A percentile compares a stretch with the other conserved stretches of the same genome.
These are phyloP conservation scores for Candida qinlingensis DNA, from an alignment of 805 yeast species.

Conservation along the genomic window DNA sequence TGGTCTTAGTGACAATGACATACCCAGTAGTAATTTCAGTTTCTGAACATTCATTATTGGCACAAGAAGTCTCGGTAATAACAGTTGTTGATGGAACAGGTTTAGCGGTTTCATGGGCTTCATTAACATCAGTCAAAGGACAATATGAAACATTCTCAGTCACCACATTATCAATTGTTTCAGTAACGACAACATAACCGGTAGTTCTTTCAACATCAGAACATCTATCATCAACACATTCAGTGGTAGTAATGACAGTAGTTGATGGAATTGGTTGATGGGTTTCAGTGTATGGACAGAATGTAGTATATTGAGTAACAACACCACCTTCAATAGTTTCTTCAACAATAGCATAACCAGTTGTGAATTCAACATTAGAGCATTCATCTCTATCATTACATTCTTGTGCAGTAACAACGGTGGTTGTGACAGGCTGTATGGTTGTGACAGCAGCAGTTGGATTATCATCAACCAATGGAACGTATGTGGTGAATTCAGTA, in stretches of 20 bases:
- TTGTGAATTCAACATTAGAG: conserved; percentile 6
- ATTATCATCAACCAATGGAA: too few relatives aligned
- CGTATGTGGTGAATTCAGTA: too few relatives aligned
- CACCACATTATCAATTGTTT: neutral
- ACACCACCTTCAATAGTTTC: neutral
- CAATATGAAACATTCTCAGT: neutral
- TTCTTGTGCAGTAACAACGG: conserved; percentile 1
- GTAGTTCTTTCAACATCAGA: neutral
- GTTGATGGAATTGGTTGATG: neutral
- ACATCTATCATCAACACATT: neutral
- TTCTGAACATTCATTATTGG: too few relatives aligned
- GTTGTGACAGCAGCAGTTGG: too few relatives aligned
- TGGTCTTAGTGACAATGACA: too few relatives aligned
- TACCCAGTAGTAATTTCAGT: too few relatives aligned
- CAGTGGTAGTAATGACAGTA: neutral
- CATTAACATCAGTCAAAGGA: neutral
- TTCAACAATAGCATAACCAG: conserved; percentile 1
- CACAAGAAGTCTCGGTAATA: too few relatives aligned
- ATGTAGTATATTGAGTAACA: conserved; percentile 7
- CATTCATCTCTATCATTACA: neutral
- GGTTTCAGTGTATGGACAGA: conserved; percentile 1
- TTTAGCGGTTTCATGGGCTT: too few relatives aligned
- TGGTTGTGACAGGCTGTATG: too few relatives aligned
- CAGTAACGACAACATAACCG: neutral
- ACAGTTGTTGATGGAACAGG: too few relatives aligned